Evolutionary conservation across 2,329 filamentous ascomycete species (phyloP).

Genomic region (Aspergillus fijiensis): DNA sequence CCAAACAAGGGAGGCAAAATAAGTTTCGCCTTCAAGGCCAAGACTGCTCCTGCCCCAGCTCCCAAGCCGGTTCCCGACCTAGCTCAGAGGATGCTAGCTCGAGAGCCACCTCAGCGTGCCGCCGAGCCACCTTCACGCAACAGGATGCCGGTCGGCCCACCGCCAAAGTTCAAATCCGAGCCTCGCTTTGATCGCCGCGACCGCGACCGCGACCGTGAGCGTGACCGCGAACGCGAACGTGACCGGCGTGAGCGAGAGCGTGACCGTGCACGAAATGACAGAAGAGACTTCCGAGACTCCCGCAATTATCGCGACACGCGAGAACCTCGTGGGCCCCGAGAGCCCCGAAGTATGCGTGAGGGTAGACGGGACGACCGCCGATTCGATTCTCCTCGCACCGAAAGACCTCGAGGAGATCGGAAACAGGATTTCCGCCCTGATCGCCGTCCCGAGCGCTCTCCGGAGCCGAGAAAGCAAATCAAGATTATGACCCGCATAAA

Average conservation of each 20-base stretch:
- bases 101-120: slow-evolving; percentile 39
- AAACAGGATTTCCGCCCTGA: slow-evolving; percentile 39
- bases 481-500: slow-evolving; percentile 70
- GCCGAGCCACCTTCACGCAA: slow-evolving; percentile 37
- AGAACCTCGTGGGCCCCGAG: slow-evolving; percentile 26
- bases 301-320: not conserved
- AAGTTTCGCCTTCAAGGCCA: slow-evolving; percentile 89
- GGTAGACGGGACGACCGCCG: slow-evolving; percentile 41
- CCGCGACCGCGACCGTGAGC: slow-evolving; percentile 42
- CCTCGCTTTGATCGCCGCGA: slow-evolving; percentile 44
- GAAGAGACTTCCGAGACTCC: slow-evolving; percentile 34
- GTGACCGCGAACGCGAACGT: slow-evolving; percentile 40
- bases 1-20: slow-evolving; percentile 66
- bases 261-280: slow-evolving; percentile 34
- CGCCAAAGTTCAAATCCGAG: slow-evolving; percentile 44
- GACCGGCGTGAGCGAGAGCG: slow-evolving; percentile 35
- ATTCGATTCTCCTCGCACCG: slow-evolving; percentile 39
- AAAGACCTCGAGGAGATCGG: slow-evolving; percentile 39
- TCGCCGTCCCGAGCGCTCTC: slow-evolving; percentile 50
- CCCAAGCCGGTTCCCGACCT: slow-evolving; percentile 53
- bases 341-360: slow-evolving; percentile 30
- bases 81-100: slow-evolving; percentile 46
- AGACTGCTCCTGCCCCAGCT: slow-evolving; percentile 58
- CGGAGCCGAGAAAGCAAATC: slow-evolving; percentile 55
- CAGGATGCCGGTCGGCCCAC: slow-evolving; percentile 37